Percentiles rank a stretch among this genome's conserved stretches.
Conservation (phyloP, 2,329 filamentous ascomycete species). For the Fusarium sulawesiense region DNA sequence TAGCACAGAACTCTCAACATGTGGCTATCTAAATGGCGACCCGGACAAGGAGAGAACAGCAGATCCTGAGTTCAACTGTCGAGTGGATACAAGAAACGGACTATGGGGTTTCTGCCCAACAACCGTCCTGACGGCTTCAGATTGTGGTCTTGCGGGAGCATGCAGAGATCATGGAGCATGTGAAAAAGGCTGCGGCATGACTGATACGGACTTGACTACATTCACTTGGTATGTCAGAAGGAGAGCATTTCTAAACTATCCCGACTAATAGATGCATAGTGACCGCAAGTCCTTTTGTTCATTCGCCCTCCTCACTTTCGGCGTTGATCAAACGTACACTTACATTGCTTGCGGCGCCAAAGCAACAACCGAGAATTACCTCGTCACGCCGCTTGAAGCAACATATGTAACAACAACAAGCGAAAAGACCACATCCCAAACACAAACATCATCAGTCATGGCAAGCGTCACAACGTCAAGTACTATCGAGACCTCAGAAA, state of each 20-base stretch:
- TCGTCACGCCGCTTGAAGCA: conserved; percentile 28
- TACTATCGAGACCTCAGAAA: not conserved
- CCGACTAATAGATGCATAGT: not conserved
- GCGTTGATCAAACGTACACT: conserved; percentile 50
- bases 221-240: conserved; percentile 51
- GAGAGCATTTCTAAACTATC: rapidly evolving
- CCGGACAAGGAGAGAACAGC: conserved; percentile 47
- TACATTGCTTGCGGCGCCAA: conserved; percentile 53
- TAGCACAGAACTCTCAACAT: conserved; percentile 44
- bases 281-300: conserved; percentile 47
- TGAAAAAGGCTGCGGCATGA: conserved; percentile 49
- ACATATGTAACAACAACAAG: not conserved
- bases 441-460: not conserved
- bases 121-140: conserved; percentile 49
- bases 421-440: not conserved
- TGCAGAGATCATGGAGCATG: conserved; percentile 52
- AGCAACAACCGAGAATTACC: conserved; percentile 45
- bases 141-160: conserved; percentile 53
- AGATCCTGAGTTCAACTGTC: conserved; percentile 51
- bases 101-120: conserved; percentile 57
- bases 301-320: conserved; percentile 50
- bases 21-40: conserved; percentile 51
- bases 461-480: not conserved
- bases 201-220: conserved; percentile 44
- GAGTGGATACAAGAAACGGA: conserved; percentile 49